Conservation (phyloP, 208 protist genomes). For the Wallacemonas sp. region DNA sequence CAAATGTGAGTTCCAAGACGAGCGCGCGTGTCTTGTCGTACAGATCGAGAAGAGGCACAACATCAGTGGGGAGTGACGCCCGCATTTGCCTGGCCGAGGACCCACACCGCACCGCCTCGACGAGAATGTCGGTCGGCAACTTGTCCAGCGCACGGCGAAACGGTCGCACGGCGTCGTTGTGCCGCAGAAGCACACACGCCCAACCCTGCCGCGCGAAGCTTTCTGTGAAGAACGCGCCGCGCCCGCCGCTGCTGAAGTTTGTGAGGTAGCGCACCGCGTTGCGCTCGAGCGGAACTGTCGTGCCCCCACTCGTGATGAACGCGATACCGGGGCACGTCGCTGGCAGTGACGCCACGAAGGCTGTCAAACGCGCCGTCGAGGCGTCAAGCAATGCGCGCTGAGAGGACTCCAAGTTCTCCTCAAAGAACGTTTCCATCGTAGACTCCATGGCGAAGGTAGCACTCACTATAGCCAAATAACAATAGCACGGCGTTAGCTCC, state of each 20-base stretch:
- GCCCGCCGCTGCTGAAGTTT: conserved; percentile 85
- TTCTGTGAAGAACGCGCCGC: conserved; percentile 73
- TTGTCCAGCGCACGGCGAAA: conserved; percentile 59
- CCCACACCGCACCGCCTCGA: conserved; percentile 17
- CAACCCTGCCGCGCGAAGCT: conserved; percentile 56
- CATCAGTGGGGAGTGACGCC: conserved; percentile 8
- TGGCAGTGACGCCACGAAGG: conserved; percentile 33
- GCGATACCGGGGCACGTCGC: conserved; percentile 51
- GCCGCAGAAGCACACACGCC: conserved; percentile 73
- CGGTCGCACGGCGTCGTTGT: conserved; percentile 47
- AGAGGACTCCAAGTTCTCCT: conserved; percentile 45
- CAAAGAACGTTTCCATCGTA: conserved; percentile 46
- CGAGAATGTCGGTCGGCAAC: conserved; percentile 49
- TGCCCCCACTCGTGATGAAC: conserved; percentile 83
- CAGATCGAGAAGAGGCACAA: conserved; percentile 17
- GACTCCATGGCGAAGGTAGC: conserved; percentile 16
- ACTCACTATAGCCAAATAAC: too few species aligned
- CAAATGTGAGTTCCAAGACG: conserved; percentile 59
- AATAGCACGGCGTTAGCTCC: too few species aligned
- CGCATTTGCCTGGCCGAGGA: neutral
- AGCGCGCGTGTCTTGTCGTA: conserved; percentile 39
- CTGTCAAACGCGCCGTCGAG: conserved; percentile 21
- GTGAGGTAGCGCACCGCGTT: conserved; percentile 83
- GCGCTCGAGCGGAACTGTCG: conserved; percentile 75
- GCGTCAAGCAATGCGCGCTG: conserved; percentile 27